Conservation (phyloP, 306 rosid species). For the Casuarina equisetifolia region DNA sequence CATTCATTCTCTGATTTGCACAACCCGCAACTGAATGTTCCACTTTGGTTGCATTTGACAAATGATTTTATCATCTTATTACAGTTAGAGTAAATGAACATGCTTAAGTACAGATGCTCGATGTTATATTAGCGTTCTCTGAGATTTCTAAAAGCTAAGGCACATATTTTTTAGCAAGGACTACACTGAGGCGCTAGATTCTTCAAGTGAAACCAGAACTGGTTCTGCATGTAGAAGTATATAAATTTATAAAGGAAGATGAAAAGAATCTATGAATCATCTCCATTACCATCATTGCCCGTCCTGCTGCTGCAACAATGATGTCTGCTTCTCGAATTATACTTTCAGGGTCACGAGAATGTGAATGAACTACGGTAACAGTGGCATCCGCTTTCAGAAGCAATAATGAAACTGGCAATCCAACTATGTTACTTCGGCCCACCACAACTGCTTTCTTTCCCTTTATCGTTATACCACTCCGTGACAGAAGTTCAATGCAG, state of each 20-base stretch:
- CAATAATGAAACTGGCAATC: conserved; percentile 80
- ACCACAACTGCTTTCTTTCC: conserved; percentile 92
- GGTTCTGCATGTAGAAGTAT: no score
- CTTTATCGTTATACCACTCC: conserved; percentile 69
- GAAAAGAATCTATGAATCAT: conserved; percentile 47
- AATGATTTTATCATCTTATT: background rate
- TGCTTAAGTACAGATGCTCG: no score
- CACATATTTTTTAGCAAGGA: conserved; percentile 2
- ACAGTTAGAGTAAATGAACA: background rate
- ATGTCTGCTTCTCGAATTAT: conserved; percentile 81
- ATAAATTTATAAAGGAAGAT: no score
- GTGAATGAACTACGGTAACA: conserved; percentile 80
- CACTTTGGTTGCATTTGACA: background rate
- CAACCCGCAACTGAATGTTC: background rate
- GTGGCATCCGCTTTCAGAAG: conserved; percentile 93
- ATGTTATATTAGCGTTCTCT: background rate
- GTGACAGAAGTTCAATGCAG: conserved; percentile 78
- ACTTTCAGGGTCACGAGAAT: conserved; percentile 60
- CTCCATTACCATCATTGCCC: conserved; percentile 79
- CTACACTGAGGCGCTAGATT: background rate
- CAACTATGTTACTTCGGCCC: conserved; percentile 95
- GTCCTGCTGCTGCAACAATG: conserved; percentile 94
- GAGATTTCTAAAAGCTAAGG: background rate
- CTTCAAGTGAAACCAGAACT: no score
- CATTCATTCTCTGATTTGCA: background rate